Evolutionary conservation across 23 red algal species (phyloP).

Genomic region (Rhodosorus marinus): DNA sequence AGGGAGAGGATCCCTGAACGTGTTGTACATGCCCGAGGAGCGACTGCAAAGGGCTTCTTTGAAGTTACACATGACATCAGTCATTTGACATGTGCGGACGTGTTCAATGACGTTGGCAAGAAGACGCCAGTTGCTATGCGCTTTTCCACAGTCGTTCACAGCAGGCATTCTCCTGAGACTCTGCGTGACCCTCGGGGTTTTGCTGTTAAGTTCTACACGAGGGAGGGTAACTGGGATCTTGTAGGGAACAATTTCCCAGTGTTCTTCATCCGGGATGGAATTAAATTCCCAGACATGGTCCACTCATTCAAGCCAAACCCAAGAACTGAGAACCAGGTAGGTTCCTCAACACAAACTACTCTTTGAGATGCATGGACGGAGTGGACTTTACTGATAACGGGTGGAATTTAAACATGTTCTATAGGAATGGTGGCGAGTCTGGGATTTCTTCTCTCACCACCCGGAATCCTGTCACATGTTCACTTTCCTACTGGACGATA

Average conservation of each 20-base stretch:
- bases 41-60: conserved; percentile 62
- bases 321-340: conserved; percentile 72
- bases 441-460: conserved; percentile 80
- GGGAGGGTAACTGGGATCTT: conserved; percentile 80
- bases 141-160: conserved; percentile 95
- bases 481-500: conserved; percentile 69
- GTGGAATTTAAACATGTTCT: too few relatives aligned
- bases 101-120: conserved; percentile 57
- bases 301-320: conserved; percentile 95
- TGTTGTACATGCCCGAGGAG: conserved; percentile 76
- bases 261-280: conserved; percentile 92
- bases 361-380: too few relatives aligned
- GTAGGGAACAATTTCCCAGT: conserved; percentile 87
- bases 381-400: too few relatives aligned
- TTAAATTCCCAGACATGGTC: conserved; percentile 92
- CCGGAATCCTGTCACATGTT: conserved; percentile 78
- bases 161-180: conserved; percentile 78
- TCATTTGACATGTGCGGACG: conserved; percentile 56
- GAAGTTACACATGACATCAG: conserved; percentile 62
- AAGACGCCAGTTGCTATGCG: conserved; percentile 67
- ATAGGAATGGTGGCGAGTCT: conserved; percentile 64
- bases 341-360: too few relatives aligned
- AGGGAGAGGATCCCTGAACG: conserved; percentile 90
- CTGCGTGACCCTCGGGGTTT: conserved; percentile 94
- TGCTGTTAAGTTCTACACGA: conserved; percentile 83